Conservation (phyloP, 768 basidiomycete species). For the Amanita rubescens region DNA sequence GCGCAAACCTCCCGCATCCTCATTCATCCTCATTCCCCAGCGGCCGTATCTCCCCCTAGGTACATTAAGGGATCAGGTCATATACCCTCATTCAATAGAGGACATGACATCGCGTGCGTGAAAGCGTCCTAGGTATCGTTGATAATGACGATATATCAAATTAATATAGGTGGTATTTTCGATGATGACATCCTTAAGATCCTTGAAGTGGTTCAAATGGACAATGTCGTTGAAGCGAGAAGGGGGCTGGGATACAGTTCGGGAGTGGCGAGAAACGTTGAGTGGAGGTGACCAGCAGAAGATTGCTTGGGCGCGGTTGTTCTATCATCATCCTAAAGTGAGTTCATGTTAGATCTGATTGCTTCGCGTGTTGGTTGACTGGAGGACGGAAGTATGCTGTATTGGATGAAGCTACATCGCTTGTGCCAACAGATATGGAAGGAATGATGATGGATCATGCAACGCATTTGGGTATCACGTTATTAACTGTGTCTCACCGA, state of each 20-base stretch:
- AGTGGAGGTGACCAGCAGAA: constrained; percentile 97
- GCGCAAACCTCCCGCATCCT: constrained; percentile 77
- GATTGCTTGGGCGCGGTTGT: constrained; percentile 94
- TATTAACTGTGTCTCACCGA: constrained; percentile 92
- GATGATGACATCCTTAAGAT: constrained; percentile 71
- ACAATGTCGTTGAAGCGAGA: constrained; percentile 82
- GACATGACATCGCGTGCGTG: constrained; percentile 71
- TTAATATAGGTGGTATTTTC: constrained; percentile 49
- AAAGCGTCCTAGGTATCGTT: constrained; percentile 7
- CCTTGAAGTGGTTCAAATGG: constrained; percentile 77
- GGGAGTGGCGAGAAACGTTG: constrained; percentile 90
- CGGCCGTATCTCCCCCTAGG: constrained; percentile 92
- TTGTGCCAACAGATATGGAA: constrained; percentile 90
- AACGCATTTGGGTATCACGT: constrained; percentile 78
- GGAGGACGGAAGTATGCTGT: constrained; percentile 79
- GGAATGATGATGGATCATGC: constrained; percentile 94
- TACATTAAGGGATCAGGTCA: constrained; percentile 92
- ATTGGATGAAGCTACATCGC: constrained; percentile 92
- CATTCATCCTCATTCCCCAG: constrained; percentile 95
- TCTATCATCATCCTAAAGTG: constrained; percentile 92
- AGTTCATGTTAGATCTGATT: constrained; percentile 9
- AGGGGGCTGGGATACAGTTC: constrained; percentile 89
- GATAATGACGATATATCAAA: neutral
- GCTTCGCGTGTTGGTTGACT: constrained; percentile 6
- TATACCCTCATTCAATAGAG: constrained; percentile 81